Base-by-base conservation (phyloP, 1,284 basidiomycete genomes). In the Ceratobasidium sp. region DNA sequence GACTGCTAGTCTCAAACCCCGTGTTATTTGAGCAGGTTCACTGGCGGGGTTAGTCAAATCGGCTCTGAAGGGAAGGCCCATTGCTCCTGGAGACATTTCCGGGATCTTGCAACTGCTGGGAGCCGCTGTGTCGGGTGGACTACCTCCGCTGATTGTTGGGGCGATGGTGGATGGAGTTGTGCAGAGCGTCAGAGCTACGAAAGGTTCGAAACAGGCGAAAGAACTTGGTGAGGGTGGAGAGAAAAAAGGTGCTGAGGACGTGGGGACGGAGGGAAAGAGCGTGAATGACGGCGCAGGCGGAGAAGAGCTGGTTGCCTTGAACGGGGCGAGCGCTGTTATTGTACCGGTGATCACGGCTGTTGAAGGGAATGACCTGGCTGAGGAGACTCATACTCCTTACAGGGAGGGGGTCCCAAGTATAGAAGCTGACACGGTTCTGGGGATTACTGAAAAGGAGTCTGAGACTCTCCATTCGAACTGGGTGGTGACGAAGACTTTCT, bases 1-100 rank as follows among this genome's bases (percentile, higher is more conserved):
- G 1, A 28, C 7, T 28, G 23, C 7, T 1, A 15, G 15, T 61
- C 60, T 13, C 40, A 7, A 15, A 6, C 26, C 10, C 5, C 18
- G 13, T 33, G 18, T 26, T 56, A n/a, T n/a, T n/a, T 56, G 20
- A 9, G 60, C 33, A 79, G 79, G 75, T 26, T 77, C 79, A 7
- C 23, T 77, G 13, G 79, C 76, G 13, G 69, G 76, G 7, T 26
- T 51, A 2, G 56, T 77, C 10, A 76, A 79, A 51, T 71, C 76
- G 23, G 44, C 56, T 13, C n/a, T 71, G 5, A 72, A 66, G 33
- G 75, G 79, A 2, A 60, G 39, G 13, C 42, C 76, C 6, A 53
- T 77, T 20, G 40, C 56, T 10, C 42, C 76, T 4, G 75, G 76
- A 0, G 67, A 51, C 18, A 40, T 61, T 42, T 77, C 67, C 20